phyloP scores from a whole-genome alignment of 306 rosid species.

The Pterocarpus santalinus region DNA sequence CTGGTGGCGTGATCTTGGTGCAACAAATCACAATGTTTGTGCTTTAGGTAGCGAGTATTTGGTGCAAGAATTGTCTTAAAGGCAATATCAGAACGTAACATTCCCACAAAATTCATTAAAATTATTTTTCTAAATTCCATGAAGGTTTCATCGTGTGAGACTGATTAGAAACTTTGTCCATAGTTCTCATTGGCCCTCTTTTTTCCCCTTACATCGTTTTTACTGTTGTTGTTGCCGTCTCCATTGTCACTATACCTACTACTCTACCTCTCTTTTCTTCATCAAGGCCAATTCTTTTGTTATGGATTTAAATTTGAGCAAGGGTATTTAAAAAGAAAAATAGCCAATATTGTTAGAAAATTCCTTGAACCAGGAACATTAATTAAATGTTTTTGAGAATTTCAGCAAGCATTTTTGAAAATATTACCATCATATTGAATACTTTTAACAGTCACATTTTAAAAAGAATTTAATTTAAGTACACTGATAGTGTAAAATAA shows the following conservation, averaged over 20 bases:
- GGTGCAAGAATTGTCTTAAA: neutral
- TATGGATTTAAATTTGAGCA: neutral
- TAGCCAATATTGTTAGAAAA: neutral
- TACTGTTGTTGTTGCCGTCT: neutral
- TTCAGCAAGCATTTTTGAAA: neutral
- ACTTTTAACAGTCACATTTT: neutral
- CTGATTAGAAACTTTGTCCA: too few relatives aligned
- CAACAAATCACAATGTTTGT: neutral
- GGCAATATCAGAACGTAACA: neutral
- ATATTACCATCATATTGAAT: neutral
- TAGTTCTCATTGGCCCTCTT: neutral
- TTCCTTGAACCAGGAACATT: neutral
- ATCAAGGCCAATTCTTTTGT: neutral
- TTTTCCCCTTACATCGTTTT: neutral
- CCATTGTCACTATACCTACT: neutral
- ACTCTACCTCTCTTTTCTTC: neutral
- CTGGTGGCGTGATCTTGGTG: slow-evolving; percentile 2
- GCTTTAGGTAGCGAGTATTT: neutral
- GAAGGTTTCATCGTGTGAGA: too few relatives aligned
- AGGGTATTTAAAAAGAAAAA: neutral
- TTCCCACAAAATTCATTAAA: neutral
- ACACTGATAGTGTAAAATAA: too few relatives aligned
- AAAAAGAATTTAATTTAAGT: neutral
- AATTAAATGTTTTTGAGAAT: neutral
- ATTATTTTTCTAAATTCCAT: neutral